Base-by-base conservation (phyloP, 352 stramenopile species). In the Globisporangium nagaii region DNA sequence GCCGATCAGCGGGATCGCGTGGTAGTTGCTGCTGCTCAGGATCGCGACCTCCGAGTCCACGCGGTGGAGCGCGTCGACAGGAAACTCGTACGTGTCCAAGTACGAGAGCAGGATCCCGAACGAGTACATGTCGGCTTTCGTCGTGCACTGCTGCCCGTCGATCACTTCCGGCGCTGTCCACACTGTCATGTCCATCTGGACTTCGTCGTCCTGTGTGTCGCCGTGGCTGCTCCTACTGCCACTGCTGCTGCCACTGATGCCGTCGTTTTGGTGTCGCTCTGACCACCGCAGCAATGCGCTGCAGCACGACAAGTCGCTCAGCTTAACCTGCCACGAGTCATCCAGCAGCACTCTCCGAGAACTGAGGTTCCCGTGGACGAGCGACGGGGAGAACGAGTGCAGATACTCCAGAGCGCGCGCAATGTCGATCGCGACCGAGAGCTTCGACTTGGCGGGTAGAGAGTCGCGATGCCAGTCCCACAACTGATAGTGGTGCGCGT, bases 101-200 rank as follows among this genome's bases (percentile, higher is more conserved):
- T 78, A 68, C 22, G 66, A 46, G 19, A 78, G 58, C 32, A 78
- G 43, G 13, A 78, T 59, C 10, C 69, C 69, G 22, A 78, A 71
- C 37, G 69, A 78, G 53, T 78, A 78, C 34, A 78, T 71, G 45
- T 78, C 69, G 0, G 69, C 62, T 45, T 74, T 73, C 13, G 69
- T 64, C 19, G 70, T 79, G 48, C 75, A 79, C 44, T 76, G 70
- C 15, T 67, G 67, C 1, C 69, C 69, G 25, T 78, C 69, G 3
- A 78, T 58, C 4, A 78, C 69, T 25, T 78, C 69, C 1, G 69
- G 66, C 0, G 69, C 67, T 10, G 70, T 74, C 70, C 66, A 79
- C 27, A 79, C 65, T 0, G 55, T 79, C 70, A 79, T 79, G 30
- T 79, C 67, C 52, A 79, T 70, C 35, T 64, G 70, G 48, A 79